phyloP scores from a whole-genome alignment of 306 rosid genomes.

The Malus asiatica region DNA sequence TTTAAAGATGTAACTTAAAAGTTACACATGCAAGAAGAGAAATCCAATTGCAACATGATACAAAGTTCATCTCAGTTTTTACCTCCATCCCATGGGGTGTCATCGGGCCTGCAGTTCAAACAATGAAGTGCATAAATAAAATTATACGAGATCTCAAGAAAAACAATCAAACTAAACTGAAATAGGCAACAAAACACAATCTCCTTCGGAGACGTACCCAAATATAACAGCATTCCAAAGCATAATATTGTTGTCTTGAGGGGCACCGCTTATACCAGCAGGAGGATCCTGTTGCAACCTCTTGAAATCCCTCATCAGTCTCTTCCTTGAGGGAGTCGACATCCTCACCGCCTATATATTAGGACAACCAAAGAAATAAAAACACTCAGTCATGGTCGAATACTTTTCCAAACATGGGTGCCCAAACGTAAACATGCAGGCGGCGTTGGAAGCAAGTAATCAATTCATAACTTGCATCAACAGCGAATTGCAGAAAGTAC shows the following conservation, averaged over 20 bases:
- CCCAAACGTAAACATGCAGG: neutral
- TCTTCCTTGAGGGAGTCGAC: slow-evolving; percentile 90
- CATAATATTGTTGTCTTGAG: slow-evolving; percentile 90
- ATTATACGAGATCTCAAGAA: neutral
- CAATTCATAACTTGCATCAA: neutral
- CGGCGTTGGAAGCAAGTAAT: neutral
- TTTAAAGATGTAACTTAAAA: neutral
- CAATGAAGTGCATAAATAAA: slow-evolving; percentile 16
- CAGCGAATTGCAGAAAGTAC: neutral
- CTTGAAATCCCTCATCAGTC: slow-evolving; percentile 93
- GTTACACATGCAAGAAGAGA: neutral
- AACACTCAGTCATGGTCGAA: neutral
- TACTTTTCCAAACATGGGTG: neutral
- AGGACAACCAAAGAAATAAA: slow-evolving; percentile 5
- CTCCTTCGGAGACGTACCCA: slow-evolving; percentile 51
- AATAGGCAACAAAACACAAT: neutral
- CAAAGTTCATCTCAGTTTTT: slow-evolving; percentile 5
- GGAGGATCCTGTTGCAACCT: slow-evolving; percentile 94
- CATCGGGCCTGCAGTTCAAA: slow-evolving; percentile 75
- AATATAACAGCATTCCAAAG: slow-evolving; percentile 98
- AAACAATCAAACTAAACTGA: neutral
- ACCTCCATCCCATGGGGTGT: slow-evolving; percentile 99
- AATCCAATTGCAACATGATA: neutral
- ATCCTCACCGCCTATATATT: slow-evolving; percentile 62
- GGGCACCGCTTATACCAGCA: slow-evolving; percentile 95